Evolutionary conservation across 148 eudicot genomes (phyloP).

Genomic region (Chenopodium album): DNA sequence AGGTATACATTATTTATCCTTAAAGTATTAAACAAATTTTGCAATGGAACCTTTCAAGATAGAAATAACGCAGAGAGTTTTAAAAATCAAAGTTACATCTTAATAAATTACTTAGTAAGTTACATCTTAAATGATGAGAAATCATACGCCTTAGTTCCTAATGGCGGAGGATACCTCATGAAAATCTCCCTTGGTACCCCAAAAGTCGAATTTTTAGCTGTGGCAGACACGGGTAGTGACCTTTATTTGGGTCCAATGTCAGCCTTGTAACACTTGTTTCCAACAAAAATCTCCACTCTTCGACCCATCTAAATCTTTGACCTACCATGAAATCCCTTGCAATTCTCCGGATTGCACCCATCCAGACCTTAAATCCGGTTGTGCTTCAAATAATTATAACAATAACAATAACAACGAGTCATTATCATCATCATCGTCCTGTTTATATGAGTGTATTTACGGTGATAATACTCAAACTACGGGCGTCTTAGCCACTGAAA

Average conservation of each 20-base stretch:
- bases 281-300: no score
- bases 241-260: constrained; percentile 36
- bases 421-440: neutral
- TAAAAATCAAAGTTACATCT: no score
- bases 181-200: constrained; percentile 34
- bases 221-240: constrained; percentile 44
- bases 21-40: no score
- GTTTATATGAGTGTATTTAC: constrained; percentile 7
- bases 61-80: no score
- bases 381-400: neutral
- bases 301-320: no score
- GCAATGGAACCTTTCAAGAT: no score
- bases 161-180: constrained; percentile 21
- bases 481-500: constrained; percentile 23
- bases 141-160: neutral
- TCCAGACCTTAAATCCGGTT: constrained; percentile 5
- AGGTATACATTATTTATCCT: no score
- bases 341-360: constrained; percentile 13
- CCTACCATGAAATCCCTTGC: constrained; percentile 26
- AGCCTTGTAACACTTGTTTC: no score
- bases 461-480: constrained; percentile 23
- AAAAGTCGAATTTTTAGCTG: constrained; percentile 20
- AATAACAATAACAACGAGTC: neutral
- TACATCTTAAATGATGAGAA: no score
- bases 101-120: no score